These are phyloP conservation scores for Ustilago loliicola DNA, from an alignment of 1,284 basidiomycete genomes.

Conservation along the genomic window DNA sequence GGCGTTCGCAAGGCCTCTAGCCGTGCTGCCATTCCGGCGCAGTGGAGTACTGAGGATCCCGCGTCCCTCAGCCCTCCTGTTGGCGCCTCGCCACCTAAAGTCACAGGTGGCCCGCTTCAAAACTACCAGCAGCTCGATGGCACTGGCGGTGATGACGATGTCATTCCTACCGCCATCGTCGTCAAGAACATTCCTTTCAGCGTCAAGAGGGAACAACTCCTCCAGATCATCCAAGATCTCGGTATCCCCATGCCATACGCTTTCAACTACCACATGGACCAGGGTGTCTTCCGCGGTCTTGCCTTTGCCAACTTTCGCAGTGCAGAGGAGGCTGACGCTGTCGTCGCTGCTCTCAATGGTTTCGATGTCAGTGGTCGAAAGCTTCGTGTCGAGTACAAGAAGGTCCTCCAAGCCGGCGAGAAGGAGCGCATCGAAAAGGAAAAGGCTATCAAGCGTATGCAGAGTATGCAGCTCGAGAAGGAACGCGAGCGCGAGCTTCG, in stretches of 20 bases:
- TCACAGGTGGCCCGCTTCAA: conserved; percentile 11
- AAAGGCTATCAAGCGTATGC: conserved; percentile 98
- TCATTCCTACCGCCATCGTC: conserved; percentile 98
- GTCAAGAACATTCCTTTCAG: conserved; percentile 99
- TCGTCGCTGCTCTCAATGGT: conserved; percentile 93
- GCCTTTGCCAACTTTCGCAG: conserved; percentile 99
- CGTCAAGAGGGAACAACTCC: conserved; percentile 92
- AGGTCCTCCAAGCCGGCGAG: conserved; percentile 97
- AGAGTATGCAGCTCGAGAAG: conserved; percentile 71
- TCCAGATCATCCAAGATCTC: conserved; percentile 94
- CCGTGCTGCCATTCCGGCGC: conserved; percentile 50
- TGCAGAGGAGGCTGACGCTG: conserved; percentile 89
- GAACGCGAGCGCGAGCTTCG: conserved; percentile 60
- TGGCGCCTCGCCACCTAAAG: conserved; percentile 41
- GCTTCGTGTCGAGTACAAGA: conserved; percentile 98
- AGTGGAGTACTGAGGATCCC: conserved; percentile 49
- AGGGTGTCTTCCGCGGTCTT: conserved; percentile 90
- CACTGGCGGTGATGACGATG: conserved; percentile 81
- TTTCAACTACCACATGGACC: conserved; percentile 78
- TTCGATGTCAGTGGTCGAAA: conserved; percentile 95
- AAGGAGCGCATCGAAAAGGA: conserved; percentile 99
- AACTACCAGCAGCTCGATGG: conserved; percentile 14
- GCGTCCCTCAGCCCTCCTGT: conserved; percentile 33
- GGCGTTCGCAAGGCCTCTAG: conserved; percentile 29
- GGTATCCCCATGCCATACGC: conserved; percentile 98